Base-by-base conservation (phyloP, 805 yeast species). In the Sporopachydermia lactativora region DNA sequence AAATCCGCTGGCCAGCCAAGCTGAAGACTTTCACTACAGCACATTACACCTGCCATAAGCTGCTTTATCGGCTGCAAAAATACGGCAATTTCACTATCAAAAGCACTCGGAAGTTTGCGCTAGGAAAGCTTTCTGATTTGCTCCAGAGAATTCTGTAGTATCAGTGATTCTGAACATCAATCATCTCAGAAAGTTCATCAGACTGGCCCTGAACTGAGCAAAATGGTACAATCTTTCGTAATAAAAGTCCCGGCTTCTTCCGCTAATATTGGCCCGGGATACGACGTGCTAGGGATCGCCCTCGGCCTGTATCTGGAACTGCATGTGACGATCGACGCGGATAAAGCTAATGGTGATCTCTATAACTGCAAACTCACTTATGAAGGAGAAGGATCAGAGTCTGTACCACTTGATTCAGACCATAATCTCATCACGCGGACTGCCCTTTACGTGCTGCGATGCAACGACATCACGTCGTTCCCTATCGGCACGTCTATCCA, bases 181-280 rank as follows among this genome's bases (percentile, higher is more conserved):
- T n/a, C n/a, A n/a, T n/a, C n/a, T n/a, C n/a, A n/a, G n/a, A n/a
- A n/a, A n/a, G n/a, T n/a, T n/a, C n/a, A n/a, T n/a, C n/a, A n/a
- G n/a, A n/a, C n/a, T n/a, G n/a, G n/a, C n/a, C n/a, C n/a, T n/a
- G n/a, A n/a, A n/a, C n/a, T n/a, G n/a, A 24, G 17, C 19, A 44
- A 38, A n/a, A 70, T 64, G 75, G 48, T 59, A 42, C 67, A 74
- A 45, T 64, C 68, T 41, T 80, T 80, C 59, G 59, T 57, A 36
- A 71, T 84, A 49, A 75, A 73, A 41, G 92, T 89, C 14, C 98
- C 98, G 3, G 96, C 97, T 4, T 88, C 97, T 3, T 82, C 95
- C 39, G 98, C 98, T 53, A 92, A 92, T 53, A 89, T 92, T 40
- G 98, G 98, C 5, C 98, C 98, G 5, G 98, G 98, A 1, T 92